Evolutionary conservation across 2,329 filamentous ascomycete genomes (phyloP).

Genomic region (Trichophyton mentagrophytes): DNA sequence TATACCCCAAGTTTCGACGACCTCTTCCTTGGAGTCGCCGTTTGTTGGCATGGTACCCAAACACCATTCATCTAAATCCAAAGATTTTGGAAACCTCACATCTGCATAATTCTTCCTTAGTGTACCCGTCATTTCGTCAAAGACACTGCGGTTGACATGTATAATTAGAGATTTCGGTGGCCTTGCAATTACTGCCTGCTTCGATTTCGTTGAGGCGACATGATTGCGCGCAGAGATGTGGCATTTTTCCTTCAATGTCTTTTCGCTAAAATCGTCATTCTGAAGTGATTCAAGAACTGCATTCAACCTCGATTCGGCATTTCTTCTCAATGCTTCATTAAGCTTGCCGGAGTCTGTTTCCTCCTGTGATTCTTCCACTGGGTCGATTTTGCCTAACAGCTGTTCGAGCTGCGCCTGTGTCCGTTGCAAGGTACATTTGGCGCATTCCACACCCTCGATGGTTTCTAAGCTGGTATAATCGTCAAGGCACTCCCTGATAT

Average conservation of each 20-base stretch:
- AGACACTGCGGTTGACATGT: constrained; percentile 85
- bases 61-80: constrained; percentile 78
- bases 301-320: constrained; percentile 44
- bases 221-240: constrained; percentile 55
- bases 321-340: constrained; percentile 28
- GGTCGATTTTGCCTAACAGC: constrained; percentile 34
- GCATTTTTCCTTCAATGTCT: constrained; percentile 50
- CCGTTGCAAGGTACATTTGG: constrained; percentile 69
- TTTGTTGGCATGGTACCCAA: constrained; percentile 44
- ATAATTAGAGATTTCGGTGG: constrained; percentile 69
- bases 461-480: constrained; percentile 73
- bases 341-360: constrained; percentile 16
- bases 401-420: constrained; percentile 42
- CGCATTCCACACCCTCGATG: constrained; percentile 82
- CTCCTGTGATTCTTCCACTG: constrained; percentile 20
- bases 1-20: constrained; percentile 54
- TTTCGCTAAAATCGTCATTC: constrained; percentile 66
- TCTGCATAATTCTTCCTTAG: constrained; percentile 72
- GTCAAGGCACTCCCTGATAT: constrained; percentile 66
- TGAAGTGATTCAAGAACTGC: constrained; percentile 60
- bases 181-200: constrained; percentile 74
- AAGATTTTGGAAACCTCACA: constrained; percentile 59
- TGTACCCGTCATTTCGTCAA: constrained; percentile 67
- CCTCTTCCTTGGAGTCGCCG: constrained; percentile 19
- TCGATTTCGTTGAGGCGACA: constrained; percentile 70